These are phyloP conservation scores for Postia placenta DNA, from an alignment of 768 basidiomycete species.

Conservation along the genomic window DNA sequence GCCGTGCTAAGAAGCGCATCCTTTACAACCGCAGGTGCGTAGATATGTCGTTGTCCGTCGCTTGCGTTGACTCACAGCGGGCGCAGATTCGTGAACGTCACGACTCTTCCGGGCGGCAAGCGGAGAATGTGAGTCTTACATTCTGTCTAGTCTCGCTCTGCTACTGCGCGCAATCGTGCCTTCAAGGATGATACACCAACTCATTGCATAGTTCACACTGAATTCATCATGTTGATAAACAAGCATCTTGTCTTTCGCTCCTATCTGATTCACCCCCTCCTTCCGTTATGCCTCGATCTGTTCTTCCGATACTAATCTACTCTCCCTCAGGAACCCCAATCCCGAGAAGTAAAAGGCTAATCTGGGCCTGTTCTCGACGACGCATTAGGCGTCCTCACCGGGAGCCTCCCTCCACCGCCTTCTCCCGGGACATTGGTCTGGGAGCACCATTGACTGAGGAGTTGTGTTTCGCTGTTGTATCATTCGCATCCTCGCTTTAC, in stretches of 20 bases:
- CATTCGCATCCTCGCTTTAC: constrained; percentile 14
- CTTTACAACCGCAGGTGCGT: constrained; percentile 89
- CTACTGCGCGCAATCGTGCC: constrained; percentile 9
- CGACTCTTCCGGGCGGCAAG: constrained; percentile 85
- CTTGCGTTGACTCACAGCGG: too few relatives aligned
- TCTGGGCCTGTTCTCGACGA: constrained; percentile 7
- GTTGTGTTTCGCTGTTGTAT: constrained; percentile 14
- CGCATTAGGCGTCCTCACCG: constrained; percentile 16
- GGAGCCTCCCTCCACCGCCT: constrained; percentile 4
- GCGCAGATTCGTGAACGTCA: constrained; percentile 87
- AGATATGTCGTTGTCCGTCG: constrained; percentile 4
- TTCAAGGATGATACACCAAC: constrained; percentile 49
- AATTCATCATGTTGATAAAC: constrained; percentile 77
- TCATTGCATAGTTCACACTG: constrained; percentile 96
- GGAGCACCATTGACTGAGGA: constrained; percentile 13
- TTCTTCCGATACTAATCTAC: constrained; percentile 12
- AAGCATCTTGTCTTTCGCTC: constrained; percentile 98
- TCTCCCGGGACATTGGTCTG: constrained; percentile 8
- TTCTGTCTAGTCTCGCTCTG: constrained; percentile 8
- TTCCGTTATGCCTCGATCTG: constrained; percentile 3
- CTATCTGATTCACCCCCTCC: constrained; percentile 71
- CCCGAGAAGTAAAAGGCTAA: constrained; percentile 29
- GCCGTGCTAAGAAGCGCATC: constrained; percentile 95
- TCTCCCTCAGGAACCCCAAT: constrained; percentile 29
- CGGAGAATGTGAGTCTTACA: constrained; percentile 81